Conservation (phyloP, 306 rosid genomes). For the Castanospermum australe region DNA sequence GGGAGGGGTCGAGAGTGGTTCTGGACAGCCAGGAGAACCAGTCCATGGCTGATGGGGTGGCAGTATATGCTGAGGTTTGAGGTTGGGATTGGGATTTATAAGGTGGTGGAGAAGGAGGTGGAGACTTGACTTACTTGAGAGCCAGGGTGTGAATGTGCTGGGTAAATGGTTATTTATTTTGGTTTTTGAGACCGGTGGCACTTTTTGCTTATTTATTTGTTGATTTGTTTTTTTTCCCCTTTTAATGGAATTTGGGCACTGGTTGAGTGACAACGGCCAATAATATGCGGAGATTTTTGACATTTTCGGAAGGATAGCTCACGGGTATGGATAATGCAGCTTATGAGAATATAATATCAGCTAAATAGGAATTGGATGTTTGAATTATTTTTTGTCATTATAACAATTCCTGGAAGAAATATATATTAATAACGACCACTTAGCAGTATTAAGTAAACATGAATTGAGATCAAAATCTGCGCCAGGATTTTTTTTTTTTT, state of each 20-base stretch:
- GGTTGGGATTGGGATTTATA: conserved; percentile 22
- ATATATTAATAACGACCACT: no score
- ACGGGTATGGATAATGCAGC: background rate
- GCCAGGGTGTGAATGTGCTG: conserved; percentile 26
- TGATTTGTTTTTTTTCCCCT: background rate
- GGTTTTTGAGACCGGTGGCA: background rate
- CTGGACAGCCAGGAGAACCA: conserved; percentile 94
- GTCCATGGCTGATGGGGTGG: conserved; percentile 52
- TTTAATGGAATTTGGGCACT: conserved; percentile 39
- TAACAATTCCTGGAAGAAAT: no score
- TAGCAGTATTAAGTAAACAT: no score
- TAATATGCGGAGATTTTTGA: conserved; percentile 1
- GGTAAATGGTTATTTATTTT: conserved; percentile 27
- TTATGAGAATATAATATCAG: background rate
- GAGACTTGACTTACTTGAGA: background rate
- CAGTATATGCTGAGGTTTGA: conserved; percentile 8
- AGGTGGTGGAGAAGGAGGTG: conserved; percentile 9
- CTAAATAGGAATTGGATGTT: no score
- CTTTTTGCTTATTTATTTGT: background rate
- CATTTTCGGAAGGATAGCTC: background rate
- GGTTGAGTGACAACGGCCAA: conserved; percentile 37
- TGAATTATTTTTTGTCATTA: no score
- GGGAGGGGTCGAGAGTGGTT: conserved; percentile 62
- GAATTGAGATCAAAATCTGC: conserved; percentile 2
- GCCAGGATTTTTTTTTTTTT: no score